A percentile compares a stretch with the other conserved stretches of the same genome.
phyloP scores from a whole-genome alignment of 805 yeast species.

The Myxozyma nipponensis region DNA sequence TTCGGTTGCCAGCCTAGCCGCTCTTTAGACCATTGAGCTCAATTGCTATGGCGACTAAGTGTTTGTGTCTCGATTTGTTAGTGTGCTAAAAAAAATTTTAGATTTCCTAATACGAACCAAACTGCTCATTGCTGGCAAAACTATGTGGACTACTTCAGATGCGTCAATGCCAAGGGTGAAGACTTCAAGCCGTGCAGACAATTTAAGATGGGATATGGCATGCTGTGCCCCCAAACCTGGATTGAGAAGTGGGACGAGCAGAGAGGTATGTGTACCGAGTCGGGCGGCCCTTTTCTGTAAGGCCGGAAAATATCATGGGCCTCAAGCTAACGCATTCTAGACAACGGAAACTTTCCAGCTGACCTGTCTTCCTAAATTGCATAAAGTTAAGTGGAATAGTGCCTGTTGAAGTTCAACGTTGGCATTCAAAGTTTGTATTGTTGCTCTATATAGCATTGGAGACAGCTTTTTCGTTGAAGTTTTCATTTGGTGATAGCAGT shows the following conservation, averaged over 20 bases:
- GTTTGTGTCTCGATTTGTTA: no score
- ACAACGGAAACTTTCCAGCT: conserved; percentile 32
- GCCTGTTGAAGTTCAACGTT: no score
- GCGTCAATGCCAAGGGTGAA: conserved; percentile 95
- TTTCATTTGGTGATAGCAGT: no score
- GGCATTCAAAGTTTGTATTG: no score
- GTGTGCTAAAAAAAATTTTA: neutral
- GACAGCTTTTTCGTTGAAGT: no score
- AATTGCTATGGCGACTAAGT: no score
- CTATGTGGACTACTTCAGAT: conserved; percentile 96
- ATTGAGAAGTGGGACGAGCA: conserved; percentile 43
- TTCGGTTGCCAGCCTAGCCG: no score
- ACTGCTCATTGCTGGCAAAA: conserved; percentile 97
- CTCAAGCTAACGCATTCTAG: no score
- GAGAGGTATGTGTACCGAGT: conserved; percentile 37
- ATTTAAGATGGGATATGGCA: conserved; percentile 75
- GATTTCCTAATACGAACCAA: conserved; percentile 97
- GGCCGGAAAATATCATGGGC: conserved; percentile 5
- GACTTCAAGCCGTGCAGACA: conserved; percentile 97
- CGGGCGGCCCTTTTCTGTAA: no score
- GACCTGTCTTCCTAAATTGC: conserved; percentile 13
- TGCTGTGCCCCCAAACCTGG: conserved; percentile 40
- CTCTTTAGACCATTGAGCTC: neutral
- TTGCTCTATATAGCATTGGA: no score
- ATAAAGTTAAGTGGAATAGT: no score